phyloP scores from a whole-genome alignment of 768 basidiomycete species.

The Rhodotorula taiwanensis region DNA sequence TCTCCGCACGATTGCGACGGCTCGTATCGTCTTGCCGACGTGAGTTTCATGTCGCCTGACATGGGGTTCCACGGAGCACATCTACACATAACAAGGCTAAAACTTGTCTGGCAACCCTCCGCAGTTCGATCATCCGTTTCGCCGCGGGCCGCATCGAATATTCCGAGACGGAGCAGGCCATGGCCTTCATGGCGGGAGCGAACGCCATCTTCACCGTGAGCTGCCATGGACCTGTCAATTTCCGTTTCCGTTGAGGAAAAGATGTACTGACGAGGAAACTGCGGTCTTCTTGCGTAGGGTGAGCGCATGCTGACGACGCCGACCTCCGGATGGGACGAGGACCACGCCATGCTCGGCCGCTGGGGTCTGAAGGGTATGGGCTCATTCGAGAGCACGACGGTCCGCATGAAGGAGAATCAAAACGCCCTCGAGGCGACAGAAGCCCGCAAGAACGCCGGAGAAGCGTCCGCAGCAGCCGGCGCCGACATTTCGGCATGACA shows the following conservation, averaged over 20 bases:
- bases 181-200: conserved; percentile 98
- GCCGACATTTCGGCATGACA: neutral
- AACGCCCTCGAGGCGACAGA: conserved; percentile 25
- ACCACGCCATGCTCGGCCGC: conserved; percentile 84
- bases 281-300: conserved; percentile 44
- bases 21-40: conserved; percentile 78
- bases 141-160: conserved; percentile 88
- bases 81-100: too few relatives aligned
- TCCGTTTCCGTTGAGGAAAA: too few relatives aligned
- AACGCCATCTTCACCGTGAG: conserved; percentile 90
- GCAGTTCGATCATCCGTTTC: conserved; percentile 75
- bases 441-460: conserved; percentile 9
- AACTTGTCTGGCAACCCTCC: too few relatives aligned
- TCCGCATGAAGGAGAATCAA: conserved; percentile 28
- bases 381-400: conserved; percentile 56
- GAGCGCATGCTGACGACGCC: conserved; percentile 96
- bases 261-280: too few relatives aligned
- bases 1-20: conserved; percentile 88
- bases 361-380: conserved; percentile 90
- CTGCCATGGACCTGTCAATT: neutral
- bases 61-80: too few relatives aligned
- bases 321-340: conserved; percentile 79
- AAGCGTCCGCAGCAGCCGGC: neutral
- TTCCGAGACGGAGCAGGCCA: conserved; percentile 83
- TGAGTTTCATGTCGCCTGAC: too few relatives aligned